Evolutionary conservation across 345 rosid species (phyloP), one percentile per base, ranked within the genome.

Genomic region (Rhizophora mangle): DNA sequence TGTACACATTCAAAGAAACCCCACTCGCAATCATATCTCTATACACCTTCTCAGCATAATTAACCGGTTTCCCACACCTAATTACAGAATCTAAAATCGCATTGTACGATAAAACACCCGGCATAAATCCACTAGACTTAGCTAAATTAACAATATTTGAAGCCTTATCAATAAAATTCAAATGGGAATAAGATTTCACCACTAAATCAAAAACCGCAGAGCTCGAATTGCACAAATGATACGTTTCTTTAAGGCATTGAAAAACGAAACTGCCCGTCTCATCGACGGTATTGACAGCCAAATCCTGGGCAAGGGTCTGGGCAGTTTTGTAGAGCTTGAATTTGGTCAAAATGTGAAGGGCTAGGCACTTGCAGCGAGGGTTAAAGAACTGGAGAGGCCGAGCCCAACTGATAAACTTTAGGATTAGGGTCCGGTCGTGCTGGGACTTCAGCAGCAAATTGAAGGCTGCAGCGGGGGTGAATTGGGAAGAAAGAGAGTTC

Each of bases 61-160:
- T 74, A 67, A 86, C 78, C 18, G 86, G 83, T 68, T 72, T 78
- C 64, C 65, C 83, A 63, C 84, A 78, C 81, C 98, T 82, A 58
- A 90, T 79, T 53, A 86, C 68, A 2, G 96, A 86, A 76, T 93
- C 98, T 60, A 93, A 68, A 11, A 93, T 76, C 10, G 98, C 89
- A 76, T 93, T 93, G 68, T 93, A 93, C 1, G 96, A 85, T 66
- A 93, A 80, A 49, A 88, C 87, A n/a, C 98, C 98, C 32, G 96
- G 98, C 96, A 93, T 89, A 31, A 88, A 89, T 51, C 96, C 98
- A 74, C 85, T 77, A 26, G 61, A 36, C 65, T 87, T 85, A 21
- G 96, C 96, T 29, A 84, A 76, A 79, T 69, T 75, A 20, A 93
- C 77, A 36, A 93, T 72, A 34, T 79, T 79, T 64, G 83, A 31